Evolutionary conservation across 2,329 filamentous ascomycete genomes (phyloP).

Genomic region (Ilyonectria mors-panacis): DNA sequence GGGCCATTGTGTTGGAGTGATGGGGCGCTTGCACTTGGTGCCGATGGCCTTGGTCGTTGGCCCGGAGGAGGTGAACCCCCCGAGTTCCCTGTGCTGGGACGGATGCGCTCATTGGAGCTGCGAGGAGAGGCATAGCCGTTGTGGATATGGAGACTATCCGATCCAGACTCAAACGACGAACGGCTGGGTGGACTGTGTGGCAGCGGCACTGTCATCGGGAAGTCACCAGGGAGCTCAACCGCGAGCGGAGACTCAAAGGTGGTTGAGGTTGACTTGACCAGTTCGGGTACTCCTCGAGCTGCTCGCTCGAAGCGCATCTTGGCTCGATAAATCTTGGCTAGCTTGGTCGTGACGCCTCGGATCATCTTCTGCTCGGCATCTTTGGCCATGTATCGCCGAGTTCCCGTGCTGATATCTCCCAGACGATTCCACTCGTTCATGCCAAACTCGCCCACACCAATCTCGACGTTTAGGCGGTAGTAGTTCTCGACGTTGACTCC

Average conservation of each 20-base stretch:
- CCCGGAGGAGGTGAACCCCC: slow-evolving; percentile 48
- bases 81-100: slow-evolving; percentile 51
- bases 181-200: slow-evolving; percentile 60
- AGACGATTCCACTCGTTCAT: slow-evolving; percentile 99
- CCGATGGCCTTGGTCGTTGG: slow-evolving; percentile 49
- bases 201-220: slow-evolving; percentile 59
- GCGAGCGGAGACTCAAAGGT: slow-evolving; percentile 64
- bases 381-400: slow-evolving; percentile 84
- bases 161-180: slow-evolving; percentile 71
- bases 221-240: slow-evolving; percentile 72
- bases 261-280: slow-evolving; percentile 59
- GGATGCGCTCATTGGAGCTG: slow-evolving; percentile 64
- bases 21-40: slow-evolving; percentile 49
- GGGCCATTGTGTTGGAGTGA: slow-evolving; percentile 56
- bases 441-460: slow-evolving; percentile 95
- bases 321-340: slow-evolving; percentile 86
- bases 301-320: slow-evolving; percentile 76
- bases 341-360: slow-evolving; percentile 80
- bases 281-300: slow-evolving; percentile 59
- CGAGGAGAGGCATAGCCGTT: slow-evolving; percentile 62
- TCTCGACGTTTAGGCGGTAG: slow-evolving; percentile 95
- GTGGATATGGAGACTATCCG: slow-evolving; percentile 63
- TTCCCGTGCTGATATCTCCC: slow-evolving; percentile 95
- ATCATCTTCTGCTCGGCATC: slow-evolving; percentile 84
- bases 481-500: slow-evolving; percentile 92